Evolutionary conservation across 305 asterid genomes (phyloP).

Genomic region (Plantago coronopus): DNA sequence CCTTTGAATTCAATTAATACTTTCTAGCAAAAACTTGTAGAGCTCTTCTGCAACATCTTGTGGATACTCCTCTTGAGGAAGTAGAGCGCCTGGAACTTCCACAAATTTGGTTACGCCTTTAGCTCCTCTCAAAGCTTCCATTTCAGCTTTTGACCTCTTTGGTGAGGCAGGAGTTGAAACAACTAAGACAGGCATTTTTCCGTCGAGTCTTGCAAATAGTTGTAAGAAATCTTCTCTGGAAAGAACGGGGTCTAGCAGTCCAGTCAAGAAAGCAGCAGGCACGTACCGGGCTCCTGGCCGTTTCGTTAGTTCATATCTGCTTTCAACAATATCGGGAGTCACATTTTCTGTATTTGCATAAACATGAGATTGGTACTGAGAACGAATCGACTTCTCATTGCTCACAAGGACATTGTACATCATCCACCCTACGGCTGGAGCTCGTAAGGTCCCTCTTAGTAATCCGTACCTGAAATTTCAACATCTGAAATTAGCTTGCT

Average conservation of each 20-base stretch:
- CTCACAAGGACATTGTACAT: slow-evolving; percentile 96
- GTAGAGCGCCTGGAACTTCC: slow-evolving; percentile 79
- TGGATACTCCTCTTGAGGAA: slow-evolving; percentile 95
- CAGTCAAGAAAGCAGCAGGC: slow-evolving; percentile 94
- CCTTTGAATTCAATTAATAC: slow-evolving; percentile 21
- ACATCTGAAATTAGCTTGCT: background rate
- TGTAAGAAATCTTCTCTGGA: slow-evolving; percentile 73
- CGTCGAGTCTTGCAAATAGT: slow-evolving; percentile 64
- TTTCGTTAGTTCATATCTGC: slow-evolving; percentile 74
- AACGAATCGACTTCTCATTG: slow-evolving; percentile 82
- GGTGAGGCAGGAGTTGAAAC: slow-evolving; percentile 63
- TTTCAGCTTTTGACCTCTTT: slow-evolving; percentile 92
- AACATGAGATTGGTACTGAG: slow-evolving; percentile 94
- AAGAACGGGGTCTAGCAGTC: slow-evolving; percentile 80
- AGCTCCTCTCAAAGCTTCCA: slow-evolving; percentile 81
- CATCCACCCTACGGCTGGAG: slow-evolving; percentile 98
- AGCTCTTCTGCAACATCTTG: slow-evolving; percentile 72
- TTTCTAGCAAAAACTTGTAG: slow-evolving; percentile 56
- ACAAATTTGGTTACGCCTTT: slow-evolving; percentile 70
- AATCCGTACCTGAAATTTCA: slow-evolving; percentile 61
- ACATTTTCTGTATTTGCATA: slow-evolving; percentile 86
- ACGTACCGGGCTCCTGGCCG: slow-evolving; percentile 81
- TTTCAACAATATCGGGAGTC: slow-evolving; percentile 60
- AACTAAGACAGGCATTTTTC: slow-evolving; percentile 57
- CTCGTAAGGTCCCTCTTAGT: slow-evolving; percentile 83